Evolutionary conservation across 2,329 filamentous ascomycete genomes (phyloP), one percentile per base, ranked within the genome.

Genomic region (Sporothrix variecibatus): DNA sequence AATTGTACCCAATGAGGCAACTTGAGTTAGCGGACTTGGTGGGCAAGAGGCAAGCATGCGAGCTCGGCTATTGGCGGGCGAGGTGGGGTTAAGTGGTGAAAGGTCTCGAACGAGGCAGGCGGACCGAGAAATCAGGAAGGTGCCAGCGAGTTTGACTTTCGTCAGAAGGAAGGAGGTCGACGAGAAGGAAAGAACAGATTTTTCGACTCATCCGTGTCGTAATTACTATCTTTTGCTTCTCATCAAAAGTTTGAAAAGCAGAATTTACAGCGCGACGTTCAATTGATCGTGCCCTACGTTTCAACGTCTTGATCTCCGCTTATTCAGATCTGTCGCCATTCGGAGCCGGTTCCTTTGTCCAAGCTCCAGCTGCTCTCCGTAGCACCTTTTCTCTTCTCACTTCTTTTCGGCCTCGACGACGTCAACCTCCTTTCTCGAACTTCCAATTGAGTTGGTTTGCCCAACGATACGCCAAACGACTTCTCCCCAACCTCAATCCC

Each of bases 1-100:
- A 73, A 73, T 62, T 73, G 67, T 73, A 28, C 72, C 72, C 67
- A 73, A 73, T 56, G 38, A 43, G 72, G 72, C 67, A 73, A 71
- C 67, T 53, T 51, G 5, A 34, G 5, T 23, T 62, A n/a, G 43
- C 46, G 46, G 56, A 72, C 23, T 15, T 31, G 5, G 28, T 34
- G 26, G 12, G 17, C 3, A 28, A 49, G 8, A 34, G 34, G 34
- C 34, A 34, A 4, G 26, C 2, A n/a, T n/a, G 20, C 58, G 31
- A 5, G 26, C 17, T 71, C 69, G 69, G 69, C 53, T 71, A 71
- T 60, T 56, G 53, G 53, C 69, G 69, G 69, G 17, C 9, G n/a
- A 60, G 7, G 69, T 71, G 69, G 69, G 68, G 69, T 31, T 26
- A 38, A 38, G 51, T 40, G 23, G 17, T 17, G 23, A 38, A n/a